Conservation (phyloP, 2,329 filamentous ascomycete genomes). For the Delphinella strobiligena region DNA sequence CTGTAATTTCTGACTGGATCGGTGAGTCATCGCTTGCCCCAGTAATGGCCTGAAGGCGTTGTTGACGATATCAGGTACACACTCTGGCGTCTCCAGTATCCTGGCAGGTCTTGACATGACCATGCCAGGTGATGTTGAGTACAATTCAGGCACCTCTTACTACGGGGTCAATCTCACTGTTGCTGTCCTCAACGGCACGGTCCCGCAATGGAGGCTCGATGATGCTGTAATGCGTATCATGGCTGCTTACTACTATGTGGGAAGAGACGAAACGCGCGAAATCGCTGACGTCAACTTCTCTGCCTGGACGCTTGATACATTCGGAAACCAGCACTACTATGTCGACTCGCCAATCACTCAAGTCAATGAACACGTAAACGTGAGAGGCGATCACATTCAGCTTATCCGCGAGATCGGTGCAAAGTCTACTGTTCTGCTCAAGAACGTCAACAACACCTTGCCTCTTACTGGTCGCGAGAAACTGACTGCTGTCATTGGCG, state of each 20-base stretch:
- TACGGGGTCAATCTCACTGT: constrained; percentile 17
- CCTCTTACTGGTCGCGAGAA: constrained; percentile 34
- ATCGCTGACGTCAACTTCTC: constrained; percentile 33
- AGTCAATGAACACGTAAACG: constrained; percentile 69
- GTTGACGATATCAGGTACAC: constrained; percentile 36
- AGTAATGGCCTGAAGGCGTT: neutral
- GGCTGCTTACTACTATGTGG: constrained; percentile 37
- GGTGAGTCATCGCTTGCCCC: neutral
- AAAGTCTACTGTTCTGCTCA: constrained; percentile 37
- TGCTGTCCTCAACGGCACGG: constrained; percentile 17
- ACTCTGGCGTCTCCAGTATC: constrained; percentile 49
- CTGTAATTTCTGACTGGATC: constrained; percentile 56
- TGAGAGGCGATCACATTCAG: constrained; percentile 57
- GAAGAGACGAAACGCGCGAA: constrained; percentile 35
- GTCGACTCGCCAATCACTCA: constrained; percentile 41
- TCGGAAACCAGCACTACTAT: constrained; percentile 52
- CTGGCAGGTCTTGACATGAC: constrained; percentile 52
- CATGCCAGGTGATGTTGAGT: constrained; percentile 43
- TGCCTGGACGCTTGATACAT: constrained; percentile 42
- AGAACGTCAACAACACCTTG: constrained; percentile 31
- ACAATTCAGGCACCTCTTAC: constrained; percentile 13
- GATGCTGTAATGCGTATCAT: constrained; percentile 34
- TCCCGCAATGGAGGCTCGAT: constrained; percentile 25
- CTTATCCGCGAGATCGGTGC: constrained; percentile 55
- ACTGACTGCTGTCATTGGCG: constrained; percentile 37